phyloP scores from a whole-genome alignment of 192 early-diverging fungal species.

The Coemansia interrupta region DNA sequence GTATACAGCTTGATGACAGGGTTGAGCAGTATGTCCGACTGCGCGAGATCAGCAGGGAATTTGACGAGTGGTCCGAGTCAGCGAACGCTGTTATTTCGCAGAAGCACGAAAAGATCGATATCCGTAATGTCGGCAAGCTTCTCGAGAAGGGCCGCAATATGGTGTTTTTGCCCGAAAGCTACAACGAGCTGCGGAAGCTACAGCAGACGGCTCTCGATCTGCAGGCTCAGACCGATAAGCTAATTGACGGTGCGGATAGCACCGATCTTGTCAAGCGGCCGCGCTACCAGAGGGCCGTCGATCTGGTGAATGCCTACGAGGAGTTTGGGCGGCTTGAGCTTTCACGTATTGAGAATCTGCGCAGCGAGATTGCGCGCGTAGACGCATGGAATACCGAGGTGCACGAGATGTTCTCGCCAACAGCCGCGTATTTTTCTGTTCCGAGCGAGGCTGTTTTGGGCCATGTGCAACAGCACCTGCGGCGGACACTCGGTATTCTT shows the following conservation, averaged over 20 bases:
- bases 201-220: conserved; percentile 35
- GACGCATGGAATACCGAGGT: conserved; percentile 20
- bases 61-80: conserved; percentile 13
- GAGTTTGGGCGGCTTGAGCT: conserved; percentile 39
- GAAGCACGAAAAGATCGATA: conserved; percentile 9
- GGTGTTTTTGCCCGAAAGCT: conserved; percentile 16
- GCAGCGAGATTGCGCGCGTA: conserved; percentile 10
- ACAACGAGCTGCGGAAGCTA: conserved; percentile 17
- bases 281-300: conserved; percentile 15
- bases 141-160: conserved; percentile 44
- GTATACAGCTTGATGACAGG: conserved; percentile 1
- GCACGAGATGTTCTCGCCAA: conserved; percentile 20
- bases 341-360: conserved; percentile 13
- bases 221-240: conserved; percentile 27
- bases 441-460: conserved; percentile 10
- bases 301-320: conserved; percentile 10
- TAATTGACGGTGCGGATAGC: conserved; percentile 23
- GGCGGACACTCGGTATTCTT: conserved; percentile 12
- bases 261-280: conserved; percentile 32
- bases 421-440: not conserved
- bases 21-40: conserved; percentile 14
- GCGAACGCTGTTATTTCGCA: conserved; percentile 15
- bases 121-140: conserved; percentile 25
- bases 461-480: conserved; percentile 19
- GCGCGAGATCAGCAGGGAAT: not conserved